Base-by-base conservation (phyloP, 2,329 filamentous ascomycete species). In the Hypoxylon sp. region DNA sequence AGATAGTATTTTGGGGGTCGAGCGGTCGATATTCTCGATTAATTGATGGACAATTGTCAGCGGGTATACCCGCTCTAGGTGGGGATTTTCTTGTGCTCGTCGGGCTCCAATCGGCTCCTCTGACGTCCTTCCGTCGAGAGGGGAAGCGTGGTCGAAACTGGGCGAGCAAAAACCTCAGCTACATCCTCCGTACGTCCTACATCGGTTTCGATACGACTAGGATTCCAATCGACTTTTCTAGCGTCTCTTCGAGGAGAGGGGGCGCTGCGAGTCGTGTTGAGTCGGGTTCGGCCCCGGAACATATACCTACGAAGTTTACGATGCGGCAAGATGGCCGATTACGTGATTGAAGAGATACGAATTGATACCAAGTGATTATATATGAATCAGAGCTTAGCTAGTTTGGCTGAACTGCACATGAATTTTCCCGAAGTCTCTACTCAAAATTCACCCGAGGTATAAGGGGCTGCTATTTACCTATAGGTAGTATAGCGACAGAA, bases 81-180 rank as follows among this genome's bases (percentile, higher is more conserved):
- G 63, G 67, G 35, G 67, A 47, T 53, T 46, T 46, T 53, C 35
- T 14, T 62, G 46, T 58, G 29, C 51, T 58, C 50, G 57, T 55
- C 44, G 29, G 31, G 50, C 33, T 47, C 67, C 64, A 70, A 67
- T 67, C 64, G 67, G 60, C 53, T 58, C 44, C 37, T 17, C 33
- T 70, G 59, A 53, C 56, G 37, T 51, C 39, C 64, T 44, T 42
- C 52, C 64, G 47, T 57, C 31, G 50, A 60, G 58, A 60, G 46
- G 53, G 57, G 46, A 33, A 62, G 5, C 26, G 29, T 14, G 26
- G 42, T 61, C 22, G 53, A 62, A 62, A 29, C 37, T 35, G 22
- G 37, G 58, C 52, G 64, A 70, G 63, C 57, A 44, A 59, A 59
- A 42, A 61, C 44, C 24, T 31, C 24, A 47, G 48, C 31, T 48